Percentiles rank a stretch among this genome's conserved stretches.
These are phyloP conservation scores for Stephania cephalantha DNA, from an alignment of 164 flowering plant species.

Conservation along the genomic window DNA sequence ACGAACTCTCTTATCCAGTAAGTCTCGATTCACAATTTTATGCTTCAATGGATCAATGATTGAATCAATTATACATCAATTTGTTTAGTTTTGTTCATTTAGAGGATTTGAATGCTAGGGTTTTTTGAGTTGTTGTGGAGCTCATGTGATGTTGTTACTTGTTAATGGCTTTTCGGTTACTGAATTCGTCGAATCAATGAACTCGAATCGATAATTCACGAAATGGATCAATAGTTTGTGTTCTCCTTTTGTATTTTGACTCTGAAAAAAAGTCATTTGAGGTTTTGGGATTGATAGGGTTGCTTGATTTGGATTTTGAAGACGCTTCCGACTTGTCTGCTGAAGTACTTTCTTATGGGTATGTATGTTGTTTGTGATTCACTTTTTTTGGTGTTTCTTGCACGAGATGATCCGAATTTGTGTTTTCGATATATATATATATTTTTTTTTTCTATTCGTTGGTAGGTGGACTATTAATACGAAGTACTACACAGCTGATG, in stretches of 20 bases:
- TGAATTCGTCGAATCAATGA: not conserved
- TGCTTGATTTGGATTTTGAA: conserved; percentile 53
- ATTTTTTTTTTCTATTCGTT: not conserved
- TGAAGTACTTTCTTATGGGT: conserved; percentile 47
- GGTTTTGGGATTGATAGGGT: conserved; percentile 30
- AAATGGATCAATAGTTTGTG: not conserved
- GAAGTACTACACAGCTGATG: conserved; percentile 87
- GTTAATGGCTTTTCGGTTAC: not conserved
- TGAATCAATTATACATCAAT: too few relatives aligned
- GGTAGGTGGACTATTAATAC: conserved; percentile 82
- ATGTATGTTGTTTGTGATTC: conserved; percentile 22
- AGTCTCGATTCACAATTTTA: not conserved
- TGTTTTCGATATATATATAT: not conserved
- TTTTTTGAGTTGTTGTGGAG: not conserved
- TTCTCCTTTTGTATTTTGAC: not conserved
- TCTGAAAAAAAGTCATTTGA: not conserved
- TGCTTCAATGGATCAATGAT: not conserved
- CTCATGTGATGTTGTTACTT: not conserved
- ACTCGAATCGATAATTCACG: not conserved
- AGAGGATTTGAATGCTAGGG: not conserved
- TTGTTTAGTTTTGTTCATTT: not conserved
- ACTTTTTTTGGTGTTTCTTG: not conserved
- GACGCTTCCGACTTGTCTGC: conserved; percentile 49
- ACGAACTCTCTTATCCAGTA: conserved; percentile 75
- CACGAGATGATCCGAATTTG: conserved; percentile 1